Conservation (phyloP, 1,284 basidiomycete species). For the Ganoderma lucidum region DNA sequence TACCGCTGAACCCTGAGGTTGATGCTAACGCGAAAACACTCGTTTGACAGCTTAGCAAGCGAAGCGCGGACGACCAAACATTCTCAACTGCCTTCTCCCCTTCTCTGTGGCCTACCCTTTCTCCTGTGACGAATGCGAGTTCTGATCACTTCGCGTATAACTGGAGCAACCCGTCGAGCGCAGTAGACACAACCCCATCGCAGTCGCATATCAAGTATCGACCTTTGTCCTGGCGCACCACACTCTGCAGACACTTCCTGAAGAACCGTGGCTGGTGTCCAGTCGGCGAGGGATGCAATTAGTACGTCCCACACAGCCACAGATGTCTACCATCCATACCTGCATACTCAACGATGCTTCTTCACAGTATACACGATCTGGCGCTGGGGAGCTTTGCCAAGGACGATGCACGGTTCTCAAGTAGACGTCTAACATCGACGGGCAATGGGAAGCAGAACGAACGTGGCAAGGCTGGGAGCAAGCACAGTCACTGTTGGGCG, state of each 20-base stretch:
- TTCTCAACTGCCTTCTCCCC: constrained; percentile 21
- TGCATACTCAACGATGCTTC: constrained; percentile 13
- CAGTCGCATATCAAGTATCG: constrained; percentile 34
- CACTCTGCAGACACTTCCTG: constrained; percentile 52
- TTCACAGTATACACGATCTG: constrained; percentile 51
- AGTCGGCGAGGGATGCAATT: constrained; percentile 50
- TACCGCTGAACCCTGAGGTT: constrained; percentile 8
- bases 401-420: constrained; percentile 35
- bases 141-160: constrained; percentile 25
- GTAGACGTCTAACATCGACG: constrained; percentile 11
- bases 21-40: constrained; percentile 21
- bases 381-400: constrained; percentile 35
- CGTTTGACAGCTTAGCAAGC: constrained; percentile 22
- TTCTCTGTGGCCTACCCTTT: constrained; percentile 25
- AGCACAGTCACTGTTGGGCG: constrained; percentile 51
- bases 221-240: constrained; percentile 46
- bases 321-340: not conserved
- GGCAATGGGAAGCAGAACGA: constrained; percentile 10
- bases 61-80: constrained; percentile 14
- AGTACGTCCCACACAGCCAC: constrained; percentile 45
- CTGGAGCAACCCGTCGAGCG: constrained; percentile 17
- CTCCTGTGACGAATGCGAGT: constrained; percentile 24
- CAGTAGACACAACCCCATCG: not conserved
- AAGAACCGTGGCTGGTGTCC: constrained; percentile 55
- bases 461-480: constrained; percentile 37